A percentile compares a stretch with the other conserved stretches of the same genome.
Evolutionary conservation across 305 asterid genomes (phyloP).

Genomic region (Solanum hybrid): DNA sequence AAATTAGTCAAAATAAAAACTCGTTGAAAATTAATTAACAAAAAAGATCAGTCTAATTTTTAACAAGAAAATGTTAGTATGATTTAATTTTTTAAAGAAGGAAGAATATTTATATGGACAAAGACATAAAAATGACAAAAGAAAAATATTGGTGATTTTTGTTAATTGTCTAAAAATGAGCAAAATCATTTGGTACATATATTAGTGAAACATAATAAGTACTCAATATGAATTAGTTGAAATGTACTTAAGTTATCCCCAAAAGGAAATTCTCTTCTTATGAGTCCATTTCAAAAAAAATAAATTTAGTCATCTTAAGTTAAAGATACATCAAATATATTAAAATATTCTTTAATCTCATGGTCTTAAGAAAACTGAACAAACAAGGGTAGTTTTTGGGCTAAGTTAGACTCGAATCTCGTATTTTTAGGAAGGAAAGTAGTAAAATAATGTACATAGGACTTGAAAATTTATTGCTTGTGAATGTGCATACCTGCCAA

Average conservation of each 20-base stretch:
- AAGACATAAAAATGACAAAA: not conserved
- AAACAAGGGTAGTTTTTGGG: not conserved
- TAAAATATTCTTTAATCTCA: not conserved
- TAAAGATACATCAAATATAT: not conserved
- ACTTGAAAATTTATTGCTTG: not conserved
- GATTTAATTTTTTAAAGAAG: not conserved
- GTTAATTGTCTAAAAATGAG: not conserved
- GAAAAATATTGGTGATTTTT: not conserved
- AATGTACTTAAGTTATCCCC: not conserved
- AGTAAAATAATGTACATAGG: not conserved
- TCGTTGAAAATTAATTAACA: not conserved
- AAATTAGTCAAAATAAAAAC: not conserved
- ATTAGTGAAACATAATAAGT: not conserved
- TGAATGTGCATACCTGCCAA: conserved; percentile 59
- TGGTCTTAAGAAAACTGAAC: not conserved
- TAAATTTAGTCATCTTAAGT: too few species aligned
- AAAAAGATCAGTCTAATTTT: not conserved
- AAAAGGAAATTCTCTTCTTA: not conserved
- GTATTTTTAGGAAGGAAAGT: not conserved
- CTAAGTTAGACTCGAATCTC: not conserved
- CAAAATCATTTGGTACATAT: not conserved
- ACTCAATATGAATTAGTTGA: not conserved
- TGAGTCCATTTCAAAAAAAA: not conserved
- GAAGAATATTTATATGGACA: not conserved
- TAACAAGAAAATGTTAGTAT: not conserved